Percentiles rank a stretch among this genome's conserved stretches.
These are phyloP conservation scores for Punctularia strigosozonata DNA, from an alignment of 768 basidiomycete species.

Conservation along the genomic window DNA sequence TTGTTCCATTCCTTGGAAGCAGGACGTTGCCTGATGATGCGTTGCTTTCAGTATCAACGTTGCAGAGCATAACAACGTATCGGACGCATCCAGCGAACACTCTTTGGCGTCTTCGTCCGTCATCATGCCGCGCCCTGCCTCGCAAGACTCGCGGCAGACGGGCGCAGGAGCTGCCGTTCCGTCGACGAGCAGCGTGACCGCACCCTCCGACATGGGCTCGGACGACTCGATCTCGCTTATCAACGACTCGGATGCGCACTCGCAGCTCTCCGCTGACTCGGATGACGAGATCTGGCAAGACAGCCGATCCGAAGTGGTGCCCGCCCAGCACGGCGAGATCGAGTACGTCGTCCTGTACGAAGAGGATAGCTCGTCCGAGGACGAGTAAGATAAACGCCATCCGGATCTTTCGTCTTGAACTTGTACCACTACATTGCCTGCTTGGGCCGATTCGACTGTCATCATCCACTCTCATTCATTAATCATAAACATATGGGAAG, in stretches of 20 bases:
- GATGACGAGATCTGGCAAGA: conserved; percentile 50
- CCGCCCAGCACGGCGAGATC: conserved; percentile 19
- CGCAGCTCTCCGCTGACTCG: conserved; percentile 29
- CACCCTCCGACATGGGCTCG: conserved; percentile 18
- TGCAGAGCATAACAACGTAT: conserved; percentile 28
- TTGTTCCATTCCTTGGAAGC: conserved; percentile 5
- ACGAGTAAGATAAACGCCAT: too few relatives aligned
- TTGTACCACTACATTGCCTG: too few relatives aligned
- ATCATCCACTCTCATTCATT: too few relatives aligned
- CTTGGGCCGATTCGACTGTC: too few relatives aligned
- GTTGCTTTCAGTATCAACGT: conserved; percentile 45
- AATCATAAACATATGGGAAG: too few relatives aligned
- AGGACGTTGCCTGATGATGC: not conserved
- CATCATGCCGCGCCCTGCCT: conserved; percentile 45
- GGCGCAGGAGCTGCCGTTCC: conserved; percentile 8
- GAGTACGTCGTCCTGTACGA: conserved; percentile 72
- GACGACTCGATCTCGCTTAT: conserved; percentile 42
- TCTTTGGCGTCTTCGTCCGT: conserved; percentile 60
- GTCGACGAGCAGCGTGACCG: conserved; percentile 21
- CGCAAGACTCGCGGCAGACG: conserved; percentile 2
- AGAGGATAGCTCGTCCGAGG: conserved; percentile 43
- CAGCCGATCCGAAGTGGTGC: conserved; percentile 29
- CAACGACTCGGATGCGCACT: conserved; percentile 40
- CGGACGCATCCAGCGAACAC: conserved; percentile 24
- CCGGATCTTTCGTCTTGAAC: too few relatives aligned